Conservation (phyloP, 495 filamentous ascomycete species). For the Xylaria cubensis region DNA sequence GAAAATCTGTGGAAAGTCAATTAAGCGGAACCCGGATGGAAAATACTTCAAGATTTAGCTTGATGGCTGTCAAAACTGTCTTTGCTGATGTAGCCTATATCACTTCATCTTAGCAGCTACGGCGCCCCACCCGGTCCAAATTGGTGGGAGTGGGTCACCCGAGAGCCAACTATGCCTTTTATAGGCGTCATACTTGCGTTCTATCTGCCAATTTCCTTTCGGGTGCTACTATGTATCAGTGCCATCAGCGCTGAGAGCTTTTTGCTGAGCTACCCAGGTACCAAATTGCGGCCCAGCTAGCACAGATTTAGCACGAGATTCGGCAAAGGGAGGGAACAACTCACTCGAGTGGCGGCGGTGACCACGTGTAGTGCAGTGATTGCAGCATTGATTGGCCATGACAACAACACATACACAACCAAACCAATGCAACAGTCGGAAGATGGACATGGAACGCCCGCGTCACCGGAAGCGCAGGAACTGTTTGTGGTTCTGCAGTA, state of each 20-base stretch:
- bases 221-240: background rate
- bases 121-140: conserved; percentile 18
- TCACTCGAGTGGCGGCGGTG: conserved; percentile 17
- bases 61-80: background rate
- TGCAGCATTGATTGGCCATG: conserved; percentile 24
- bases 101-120: background rate
- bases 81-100: conserved; percentile 7
- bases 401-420: conserved; percentile 18
- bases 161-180: conserved; percentile 20
- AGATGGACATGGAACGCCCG: background rate
- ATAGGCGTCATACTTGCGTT: conserved; percentile 26
- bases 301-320: background rate
- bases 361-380: conserved; percentile 29
- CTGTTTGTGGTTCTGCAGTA: conserved; percentile 8
- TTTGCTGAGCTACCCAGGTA: background rate
- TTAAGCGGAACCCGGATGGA: background rate
- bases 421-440: background rate
- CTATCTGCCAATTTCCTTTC: conserved; percentile 11
- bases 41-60: background rate
- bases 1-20: conserved; percentile 12
- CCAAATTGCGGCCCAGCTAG: conserved; percentile 12
- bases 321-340: conserved; percentile 10
- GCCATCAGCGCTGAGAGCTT: background rate
- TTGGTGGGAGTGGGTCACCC: conserved; percentile 24
- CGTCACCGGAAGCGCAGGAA: conserved; percentile 23